Evolutionary conservation across 2,329 filamentous ascomycete species (phyloP), one percentile per base, ranked within the genome.

Genomic region (Monosporascus sp.): DNA sequence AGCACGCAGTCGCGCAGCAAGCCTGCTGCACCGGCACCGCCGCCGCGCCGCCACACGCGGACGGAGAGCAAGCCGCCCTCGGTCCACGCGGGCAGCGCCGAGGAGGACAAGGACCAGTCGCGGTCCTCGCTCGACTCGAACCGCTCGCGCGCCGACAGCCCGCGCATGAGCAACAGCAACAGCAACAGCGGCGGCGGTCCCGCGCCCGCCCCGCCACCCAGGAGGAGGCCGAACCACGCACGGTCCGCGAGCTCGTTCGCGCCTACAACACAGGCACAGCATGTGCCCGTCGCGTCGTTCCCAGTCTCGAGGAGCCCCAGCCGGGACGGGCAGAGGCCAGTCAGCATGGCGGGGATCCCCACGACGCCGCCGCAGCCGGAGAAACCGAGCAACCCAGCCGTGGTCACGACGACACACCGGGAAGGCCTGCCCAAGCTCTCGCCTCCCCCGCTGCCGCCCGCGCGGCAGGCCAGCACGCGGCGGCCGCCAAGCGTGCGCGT

Each of bases 171-270:
- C 53, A 62, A 67, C 18, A 5, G 39, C n/a, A 15, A 27, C 48
- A 62, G 54, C 43, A 15, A 35, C 44, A 62, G 54, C 43, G 27
- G 39, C 18, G 22, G 39, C 14, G 18, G 39, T 20, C n/a, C 43
- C 9, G 74, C 72, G 0, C 80, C 79, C 0, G 74, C 77, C 8
- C 80, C 81, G 17, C 81, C 82, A 18, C 81, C 81, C 1, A 79
- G 81, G 8, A 73, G 81, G 45, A 74, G 82, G 31, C 75, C 74
- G 7, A 70, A 70, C 35, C 71, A 73, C 47, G 63, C 59, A 25
- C 60, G 66, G 45, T 62, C 67, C 38, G 58, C 54, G 3, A 68
- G 63, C 51, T 64, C 62, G 22, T 60, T 59, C 37, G 50, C 20
- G 43, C 57, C 15, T 53, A 60, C 17, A 45, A 52, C 9, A 54